These are phyloP conservation scores for Leccinum subtestaceum DNA, from an alignment of 768 basidiomycete genomes.

Conservation along the genomic window DNA sequence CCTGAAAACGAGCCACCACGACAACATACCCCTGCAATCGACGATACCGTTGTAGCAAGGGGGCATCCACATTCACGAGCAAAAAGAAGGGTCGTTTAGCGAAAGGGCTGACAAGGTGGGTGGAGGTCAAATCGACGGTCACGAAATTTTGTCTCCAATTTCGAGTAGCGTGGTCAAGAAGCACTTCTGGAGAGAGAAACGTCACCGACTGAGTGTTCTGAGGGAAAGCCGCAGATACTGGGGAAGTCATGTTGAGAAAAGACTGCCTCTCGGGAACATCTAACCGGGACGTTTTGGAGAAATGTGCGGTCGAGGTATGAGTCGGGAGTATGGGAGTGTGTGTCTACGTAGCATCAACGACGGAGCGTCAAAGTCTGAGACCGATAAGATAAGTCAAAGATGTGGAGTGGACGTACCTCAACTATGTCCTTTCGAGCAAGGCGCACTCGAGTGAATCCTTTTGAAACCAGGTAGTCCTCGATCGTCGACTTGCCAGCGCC, in stretches of 20 bases:
- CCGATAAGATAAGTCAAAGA: neutral
- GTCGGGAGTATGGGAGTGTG: neutral
- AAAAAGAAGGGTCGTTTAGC: constrained; percentile 88
- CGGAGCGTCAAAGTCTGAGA: neutral
- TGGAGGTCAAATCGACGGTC: constrained; percentile 64
- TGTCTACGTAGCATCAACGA: constrained; percentile 8
- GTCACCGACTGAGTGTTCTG: constrained; percentile 21
- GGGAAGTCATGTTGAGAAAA: constrained; percentile 23
- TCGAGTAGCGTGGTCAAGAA: constrained; percentile 75
- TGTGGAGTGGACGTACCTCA: constrained; percentile 13
- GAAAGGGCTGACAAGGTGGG: constrained; percentile 62
- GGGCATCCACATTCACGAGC: constrained; percentile 81
- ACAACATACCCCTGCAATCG: constrained; percentile 51
- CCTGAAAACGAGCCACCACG: neutral
- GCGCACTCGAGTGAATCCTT: constrained; percentile 54
- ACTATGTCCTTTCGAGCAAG: constrained; percentile 27
- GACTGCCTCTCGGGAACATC: constrained; percentile 9
- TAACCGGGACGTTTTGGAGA: constrained; percentile 1
- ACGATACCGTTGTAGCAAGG: constrained; percentile 63
- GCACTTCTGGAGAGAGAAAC: constrained; percentile 46
- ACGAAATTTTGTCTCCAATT: constrained; percentile 83
- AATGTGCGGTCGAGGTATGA: neutral
- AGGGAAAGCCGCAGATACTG: constrained; percentile 12
- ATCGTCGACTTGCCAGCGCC: constrained; percentile 61
- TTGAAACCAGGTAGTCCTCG: constrained; percentile 55